A percentile compares a stretch with the other conserved stretches of the same genome.
Evolutionary conservation across 495 filamentous ascomycete genomes (phyloP).

Genomic region (Neurospora sp.): DNA sequence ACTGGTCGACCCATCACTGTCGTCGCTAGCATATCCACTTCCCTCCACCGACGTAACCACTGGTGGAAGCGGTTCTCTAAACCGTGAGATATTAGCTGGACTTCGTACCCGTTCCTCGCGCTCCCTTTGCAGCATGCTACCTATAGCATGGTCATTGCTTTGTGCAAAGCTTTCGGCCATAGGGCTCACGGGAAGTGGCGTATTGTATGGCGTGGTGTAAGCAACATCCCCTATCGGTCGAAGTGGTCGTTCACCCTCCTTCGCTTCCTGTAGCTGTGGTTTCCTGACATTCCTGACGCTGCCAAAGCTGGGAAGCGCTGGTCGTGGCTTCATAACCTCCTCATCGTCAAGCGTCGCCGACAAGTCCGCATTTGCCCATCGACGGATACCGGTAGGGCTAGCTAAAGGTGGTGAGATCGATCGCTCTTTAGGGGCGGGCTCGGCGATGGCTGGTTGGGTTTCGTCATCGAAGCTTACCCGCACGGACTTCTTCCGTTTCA

Average conservation of each 20-base stretch:
- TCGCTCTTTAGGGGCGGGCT: constrained; percentile 44
- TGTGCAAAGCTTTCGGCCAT: constrained; percentile 20
- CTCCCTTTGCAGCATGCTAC: constrained; percentile 38
- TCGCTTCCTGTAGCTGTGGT: constrained; percentile 20
- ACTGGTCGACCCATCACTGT: constrained; percentile 5
- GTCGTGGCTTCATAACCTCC: constrained; percentile 65
- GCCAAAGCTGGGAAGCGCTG: constrained; percentile 73
- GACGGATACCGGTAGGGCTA: constrained; percentile 45
- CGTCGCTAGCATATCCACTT: constrained; percentile 45
- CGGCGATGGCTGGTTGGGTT: constrained; percentile 31
- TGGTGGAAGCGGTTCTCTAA: constrained; percentile 52
- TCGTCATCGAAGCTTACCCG: constrained; percentile 85
- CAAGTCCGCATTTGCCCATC: constrained; percentile 32
- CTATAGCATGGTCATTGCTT: constrained; percentile 59
- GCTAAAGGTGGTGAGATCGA: constrained; percentile 37
- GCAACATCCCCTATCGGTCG: constrained; percentile 30
- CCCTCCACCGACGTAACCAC: constrained; percentile 58
- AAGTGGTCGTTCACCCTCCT: constrained; percentile 36
- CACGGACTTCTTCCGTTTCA: constrained; percentile 53
- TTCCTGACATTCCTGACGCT: constrained; percentile 52
- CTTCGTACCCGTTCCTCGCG: constrained; percentile 38
- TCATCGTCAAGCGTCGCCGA: constrained; percentile 44
- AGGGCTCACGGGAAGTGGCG: constrained; percentile 1
- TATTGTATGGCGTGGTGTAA: constrained; percentile 10
- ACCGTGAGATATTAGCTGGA: constrained; percentile 35